Evolutionary conservation across 345 rosid genomes (phyloP), one percentile per base, ranked within the genome.

Genomic region (Salix dunnii): DNA sequence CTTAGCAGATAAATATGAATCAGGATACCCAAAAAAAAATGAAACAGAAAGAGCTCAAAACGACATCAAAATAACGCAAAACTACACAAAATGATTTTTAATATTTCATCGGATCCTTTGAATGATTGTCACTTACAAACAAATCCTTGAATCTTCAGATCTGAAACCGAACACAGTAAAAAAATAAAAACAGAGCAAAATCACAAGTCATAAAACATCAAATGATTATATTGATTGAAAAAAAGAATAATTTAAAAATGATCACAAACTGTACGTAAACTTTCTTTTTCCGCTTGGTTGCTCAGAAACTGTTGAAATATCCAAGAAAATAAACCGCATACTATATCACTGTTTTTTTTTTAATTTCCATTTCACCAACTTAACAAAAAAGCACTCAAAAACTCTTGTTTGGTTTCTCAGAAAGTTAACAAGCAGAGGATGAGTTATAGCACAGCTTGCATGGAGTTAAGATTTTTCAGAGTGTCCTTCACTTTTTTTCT

Each of bases 111-210:
- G 11, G 42, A 65, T 71, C 71, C 74, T 76, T 67, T 72, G 55
- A 62, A 70, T 25, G 21, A 77, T 80, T 72, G 60, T 43, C 58
- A 18, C 27, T 6, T 30, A 13, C 66, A 67, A 23, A 51, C 71
- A 60, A 73, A 49, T 66, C 84, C 82, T 82, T 74, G 74, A 80
- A 77, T 58, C 86, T 77, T 80, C 84, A 87, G 92, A 91, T 91
- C 93, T 84, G 89, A 73, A 71, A 63, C 48, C 63, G 28, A 17
- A 77, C 73, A 72, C 73, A 76, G 73, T 66, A 13, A 76, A 73
- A 72, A 40, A 36, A 70, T 74, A 30, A 20, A 6, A 42, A 51
- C 2, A 55, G 20, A 51, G 7, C 40, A 63, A 68, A 6, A 27
- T 21, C 40, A 40, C 21, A 66, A 49, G 3, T 23, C 48, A n/a